These are phyloP conservation scores for Mycena alexandri DNA, from an alignment of 768 basidiomycete species.

Conservation along the genomic window DNA sequence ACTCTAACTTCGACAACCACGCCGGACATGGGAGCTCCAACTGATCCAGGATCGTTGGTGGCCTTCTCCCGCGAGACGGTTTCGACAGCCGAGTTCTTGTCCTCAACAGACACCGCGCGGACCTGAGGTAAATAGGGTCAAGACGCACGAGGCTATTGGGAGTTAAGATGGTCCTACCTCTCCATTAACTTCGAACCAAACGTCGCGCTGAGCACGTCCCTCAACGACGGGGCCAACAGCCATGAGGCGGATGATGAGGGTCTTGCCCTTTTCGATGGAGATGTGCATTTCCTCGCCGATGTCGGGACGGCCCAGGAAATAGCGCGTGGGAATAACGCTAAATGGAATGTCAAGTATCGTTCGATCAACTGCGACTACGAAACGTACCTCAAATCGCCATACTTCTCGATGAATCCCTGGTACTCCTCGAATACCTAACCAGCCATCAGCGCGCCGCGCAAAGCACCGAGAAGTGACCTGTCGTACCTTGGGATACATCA, in stretches of 20 bases:
- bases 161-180: conserved; percentile 65
- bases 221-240: conserved; percentile 95
- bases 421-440: conserved; percentile 95
- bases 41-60: conserved; percentile 92
- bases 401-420: conserved; percentile 94
- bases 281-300: conserved; percentile 97
- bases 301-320: conserved; percentile 94
- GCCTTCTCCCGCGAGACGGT: conserved; percentile 96
- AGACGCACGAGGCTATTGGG: conserved; percentile 25
- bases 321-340: conserved; percentile 95
- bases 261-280: conserved; percentile 96
- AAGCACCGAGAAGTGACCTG: conserved; percentile 25
- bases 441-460: conserved; percentile 27
- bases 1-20: conserved; percentile 98
- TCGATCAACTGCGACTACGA: conserved; percentile 9
- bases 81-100: conserved; percentile 97
- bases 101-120: conserved; percentile 95
- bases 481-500: conserved; percentile 96
- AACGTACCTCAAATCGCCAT: conserved; percentile 90
- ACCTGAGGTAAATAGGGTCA: conserved; percentile 62
- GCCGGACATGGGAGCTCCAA: conserved; percentile 97
- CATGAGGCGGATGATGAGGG: conserved; percentile 94
- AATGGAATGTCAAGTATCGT: conserved; percentile 15
- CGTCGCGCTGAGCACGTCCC: conserved; percentile 92
- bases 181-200: conserved; percentile 99